Evolutionary conservation across 2,329 filamentous ascomycete genomes (phyloP).

Genomic region (Karstenula rhodostoma): DNA sequence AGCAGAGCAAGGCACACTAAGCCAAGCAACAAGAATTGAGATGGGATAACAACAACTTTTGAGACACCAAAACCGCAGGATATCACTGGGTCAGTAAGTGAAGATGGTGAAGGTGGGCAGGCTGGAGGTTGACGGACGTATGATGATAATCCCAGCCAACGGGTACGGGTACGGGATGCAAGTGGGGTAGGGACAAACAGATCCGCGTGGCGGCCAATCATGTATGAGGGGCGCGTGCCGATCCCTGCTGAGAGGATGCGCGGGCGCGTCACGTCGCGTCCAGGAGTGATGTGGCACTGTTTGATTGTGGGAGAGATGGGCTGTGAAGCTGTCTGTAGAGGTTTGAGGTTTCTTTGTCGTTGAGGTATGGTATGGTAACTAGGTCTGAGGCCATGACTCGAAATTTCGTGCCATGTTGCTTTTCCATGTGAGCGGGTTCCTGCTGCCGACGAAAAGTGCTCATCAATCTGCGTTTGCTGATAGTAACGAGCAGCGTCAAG

Average conservation of each 20-base stretch:
- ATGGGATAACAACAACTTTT: not conserved
- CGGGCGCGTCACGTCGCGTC: conserved; percentile 4
- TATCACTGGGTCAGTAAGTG: not conserved
- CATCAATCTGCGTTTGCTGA: not conserved
- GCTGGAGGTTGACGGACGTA: not conserved
- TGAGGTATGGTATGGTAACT: not conserved
- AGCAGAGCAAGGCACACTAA: not conserved
- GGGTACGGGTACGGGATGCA: not conserved
- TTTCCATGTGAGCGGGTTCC: not conserved
- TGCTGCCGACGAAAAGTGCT: not conserved
- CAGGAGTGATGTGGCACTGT: not conserved
- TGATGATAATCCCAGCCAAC: not conserved
- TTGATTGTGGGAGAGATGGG: not conserved
- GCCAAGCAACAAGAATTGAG: not conserved
- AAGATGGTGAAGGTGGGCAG: not conserved
- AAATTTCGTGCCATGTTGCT: too few relatives aligned
- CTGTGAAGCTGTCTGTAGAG: too few relatives aligned
- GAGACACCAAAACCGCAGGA: not conserved
- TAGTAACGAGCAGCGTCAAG: not conserved
- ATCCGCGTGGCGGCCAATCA: not conserved
- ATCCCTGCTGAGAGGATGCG: not conserved
- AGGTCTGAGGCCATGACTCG: not conserved
- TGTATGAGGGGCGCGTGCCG: not conserved
- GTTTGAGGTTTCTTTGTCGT: not conserved
- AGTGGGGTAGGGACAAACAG: not conserved